Evolutionary conservation across 768 basidiomycete genomes (phyloP), one percentile per base, ranked within the genome.

Genomic region (Crepidotus variabilis): DNA sequence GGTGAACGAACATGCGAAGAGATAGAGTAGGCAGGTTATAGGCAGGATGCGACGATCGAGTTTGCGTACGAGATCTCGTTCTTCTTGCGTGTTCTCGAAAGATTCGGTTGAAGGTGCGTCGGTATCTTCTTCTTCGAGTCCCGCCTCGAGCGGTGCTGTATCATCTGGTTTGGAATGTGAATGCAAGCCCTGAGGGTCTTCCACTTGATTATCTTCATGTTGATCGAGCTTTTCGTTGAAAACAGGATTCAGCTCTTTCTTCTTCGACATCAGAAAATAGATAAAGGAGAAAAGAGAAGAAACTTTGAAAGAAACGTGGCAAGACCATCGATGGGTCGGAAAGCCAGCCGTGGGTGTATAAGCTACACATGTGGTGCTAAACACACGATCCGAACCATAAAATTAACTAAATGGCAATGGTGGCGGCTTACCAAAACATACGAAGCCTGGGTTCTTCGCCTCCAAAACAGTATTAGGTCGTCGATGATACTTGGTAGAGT

Each of bases 1-100:
- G 50, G 39, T 14, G 43, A 47, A 79, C 86, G 68, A 56, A 87
- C 88, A 90, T 28, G 88, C 87, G 67, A 86, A 90, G 23, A 90
- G 75, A 61, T 90, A 90, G 43, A 90, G 77, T n/a, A 88, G 61
- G 63, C 87, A 90, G 1, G 84, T 75, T 47, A 90, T 83, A 43
- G 88, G 88, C 51, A 90, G 70, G 55, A 90, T 90, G 43, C 87
- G 76, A 54, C 61, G 51, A 62, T 90, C 88, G 50, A 90, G 73
- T 63, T 87, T 89, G 63, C 81, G 76, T 20, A 90, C 73, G 1
- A 91, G 76, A 22, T 62, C 68, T 57, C 65, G 73, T 65, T 88
- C 87, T 51, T 81, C 80, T 10, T 57, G 56, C 7, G 71, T 57
- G 23, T 57, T 55, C 23, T 60, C 63, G 48, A 63, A 61, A 11